Evolutionary conservation across 2,329 filamentous ascomycete species (phyloP), one percentile per base, ranked within the genome.

Genomic region (Leptodontidium sp.): DNA sequence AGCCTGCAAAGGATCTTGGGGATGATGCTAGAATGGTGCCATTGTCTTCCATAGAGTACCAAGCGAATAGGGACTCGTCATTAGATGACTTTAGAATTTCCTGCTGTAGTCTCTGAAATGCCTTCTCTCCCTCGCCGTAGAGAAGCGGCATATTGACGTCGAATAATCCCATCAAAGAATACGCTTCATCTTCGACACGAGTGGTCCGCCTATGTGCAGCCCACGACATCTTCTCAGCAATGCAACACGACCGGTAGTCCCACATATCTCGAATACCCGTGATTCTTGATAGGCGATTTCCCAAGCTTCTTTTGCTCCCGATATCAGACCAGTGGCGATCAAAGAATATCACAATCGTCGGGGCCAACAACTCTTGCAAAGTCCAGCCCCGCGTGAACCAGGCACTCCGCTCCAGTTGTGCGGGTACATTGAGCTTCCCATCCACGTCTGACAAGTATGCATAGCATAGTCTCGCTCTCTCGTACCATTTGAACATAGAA

Each of bases 171-270:
- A 81, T 67, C 47, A 81, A 65, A 38, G 74, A 77, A 64, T 81
- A 81, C 0, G 80, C 79, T 58, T 74, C 71, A 63, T 81, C 69
- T 24, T 71, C 69, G 11, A 57, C n/a, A 14, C 77, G 74, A 1
- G 71, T 75, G 7, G 78, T 80, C 50, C 75, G 68, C 15, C 80
- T 74, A n/a, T 70, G 66, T 4, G 79, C 72, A 15, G 78, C 78
- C 80, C 80, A 81, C 15, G 74, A 78, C 78, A 81, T 80, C 50
- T 76, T 74, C 59, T 71, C 7, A 70, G 80, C 77, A 72, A 79
- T 6, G 73, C 77, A 69, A 73, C 74, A 17, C 11, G 11, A n/a
- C 8, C 55, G 32, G 17, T 6, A 62, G 32, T 17, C n/a, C 7
- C 32, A 12, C 9, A 49, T 17, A 14, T 63, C 61, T 14, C 17